Evolutionary conservation across 495 filamentous ascomycete genomes (phyloP).

Genomic region (Aspergillus conjunctus): DNA sequence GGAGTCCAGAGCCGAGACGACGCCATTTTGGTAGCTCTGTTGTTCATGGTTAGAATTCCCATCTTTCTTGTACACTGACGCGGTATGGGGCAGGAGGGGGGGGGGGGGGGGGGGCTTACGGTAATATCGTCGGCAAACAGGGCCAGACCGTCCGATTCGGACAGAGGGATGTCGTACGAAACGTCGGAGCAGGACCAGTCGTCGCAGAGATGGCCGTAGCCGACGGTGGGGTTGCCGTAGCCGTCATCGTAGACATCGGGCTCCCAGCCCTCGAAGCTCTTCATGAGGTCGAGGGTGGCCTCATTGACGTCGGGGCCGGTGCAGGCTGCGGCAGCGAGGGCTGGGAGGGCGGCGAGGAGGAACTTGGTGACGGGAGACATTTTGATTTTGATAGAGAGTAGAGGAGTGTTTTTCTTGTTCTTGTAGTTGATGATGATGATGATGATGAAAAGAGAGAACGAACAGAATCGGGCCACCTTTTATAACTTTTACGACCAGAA

Average conservation of each 20-base stretch:
- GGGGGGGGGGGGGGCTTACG: conserved; percentile 24
- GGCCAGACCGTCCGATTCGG: conserved; percentile 38
- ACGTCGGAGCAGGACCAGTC: conserved; percentile 46
- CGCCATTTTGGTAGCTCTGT: conserved; percentile 27
- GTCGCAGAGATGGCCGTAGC: conserved; percentile 54
- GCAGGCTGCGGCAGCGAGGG: conserved; percentile 28
- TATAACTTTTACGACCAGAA: too few relatives aligned
- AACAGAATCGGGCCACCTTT: too few relatives aligned
- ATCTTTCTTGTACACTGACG: too few relatives aligned
- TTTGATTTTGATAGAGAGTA: background rate
- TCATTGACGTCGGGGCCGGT: conserved; percentile 37
- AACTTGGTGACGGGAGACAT: conserved; percentile 12
- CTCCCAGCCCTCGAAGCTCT: conserved; percentile 43
- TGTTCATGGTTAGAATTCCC: conserved; percentile 2
- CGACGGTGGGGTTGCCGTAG: conserved; percentile 50
- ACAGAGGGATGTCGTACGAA: conserved; percentile 46
- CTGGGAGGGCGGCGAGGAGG: conserved; percentile 20
- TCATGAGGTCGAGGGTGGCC: conserved; percentile 41
- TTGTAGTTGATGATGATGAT: background rate
- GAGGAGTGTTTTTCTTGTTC: background rate
- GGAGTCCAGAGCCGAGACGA: conserved; percentile 23
- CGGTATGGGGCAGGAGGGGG: too few relatives aligned
- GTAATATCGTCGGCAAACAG: conserved; percentile 46
- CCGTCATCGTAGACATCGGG: conserved; percentile 40
- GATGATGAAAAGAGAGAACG: background rate